phyloP scores from a whole-genome alignment of 2,329 filamentous ascomycete species.

The Lizonia empirigonia region DNA sequence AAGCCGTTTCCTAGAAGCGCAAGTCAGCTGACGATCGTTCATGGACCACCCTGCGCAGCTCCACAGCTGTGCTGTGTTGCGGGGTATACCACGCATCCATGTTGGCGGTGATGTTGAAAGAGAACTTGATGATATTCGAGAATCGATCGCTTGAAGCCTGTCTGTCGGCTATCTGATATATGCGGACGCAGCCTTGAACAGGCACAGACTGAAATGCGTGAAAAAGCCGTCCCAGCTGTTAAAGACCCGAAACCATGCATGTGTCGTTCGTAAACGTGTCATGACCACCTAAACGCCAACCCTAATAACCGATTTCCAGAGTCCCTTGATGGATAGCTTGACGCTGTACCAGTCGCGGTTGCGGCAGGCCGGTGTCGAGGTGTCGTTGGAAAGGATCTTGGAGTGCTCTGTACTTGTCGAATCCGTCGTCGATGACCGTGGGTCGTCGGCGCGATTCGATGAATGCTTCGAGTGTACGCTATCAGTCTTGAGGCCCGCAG shows the following conservation, averaged over 20 bases:
- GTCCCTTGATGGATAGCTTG: slow-evolving; percentile 38
- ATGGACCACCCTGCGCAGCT: background rate
- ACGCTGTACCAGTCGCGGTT: slow-evolving; percentile 41
- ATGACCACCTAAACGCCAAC: slow-evolving; percentile 42
- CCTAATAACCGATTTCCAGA: slow-evolving; percentile 40
- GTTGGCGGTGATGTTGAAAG: background rate
- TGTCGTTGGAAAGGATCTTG: slow-evolving; percentile 20
- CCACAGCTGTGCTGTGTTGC: background rate
- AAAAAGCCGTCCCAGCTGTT: slow-evolving; percentile 16
- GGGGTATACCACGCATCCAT: background rate
- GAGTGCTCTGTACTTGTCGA: slow-evolving; percentile 34
- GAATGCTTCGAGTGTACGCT: slow-evolving; percentile 37
- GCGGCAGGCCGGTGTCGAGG: slow-evolving; percentile 32
- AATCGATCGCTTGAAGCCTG: slow-evolving; percentile 19
- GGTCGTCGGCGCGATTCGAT: slow-evolving; percentile 28
- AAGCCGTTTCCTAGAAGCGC: slow-evolving; percentile 3
- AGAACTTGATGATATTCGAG: slow-evolving; percentile 14
- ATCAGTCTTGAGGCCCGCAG: slow-evolving; percentile 46
- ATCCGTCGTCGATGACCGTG: slow-evolving; percentile 33
- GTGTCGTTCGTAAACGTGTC: slow-evolving; percentile 29
- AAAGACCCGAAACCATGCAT: slow-evolving; percentile 20
- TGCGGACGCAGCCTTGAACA: slow-evolving; percentile 16
- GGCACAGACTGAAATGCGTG: slow-evolving; percentile 19
- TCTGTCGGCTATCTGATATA: slow-evolving; percentile 23
- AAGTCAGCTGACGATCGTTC: slow-evolving; percentile 9